Conservation (phyloP, 2,329 filamentous ascomycete genomes). For the Byssochlamys sp. region DNA sequence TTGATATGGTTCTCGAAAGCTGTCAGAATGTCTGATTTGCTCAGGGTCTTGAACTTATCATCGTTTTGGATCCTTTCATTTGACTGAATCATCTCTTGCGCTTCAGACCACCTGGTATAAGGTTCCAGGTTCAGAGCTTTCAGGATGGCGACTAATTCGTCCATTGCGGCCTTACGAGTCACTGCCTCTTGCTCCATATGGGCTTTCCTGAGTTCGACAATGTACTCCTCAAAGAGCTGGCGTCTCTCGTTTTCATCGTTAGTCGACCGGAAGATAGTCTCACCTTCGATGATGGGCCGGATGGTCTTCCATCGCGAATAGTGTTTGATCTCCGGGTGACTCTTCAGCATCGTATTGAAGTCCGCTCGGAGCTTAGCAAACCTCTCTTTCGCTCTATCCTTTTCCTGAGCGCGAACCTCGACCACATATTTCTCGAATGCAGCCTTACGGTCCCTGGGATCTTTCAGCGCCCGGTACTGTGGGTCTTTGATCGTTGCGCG, state of each 20-base stretch:
- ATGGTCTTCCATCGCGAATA: constrained; percentile 97
- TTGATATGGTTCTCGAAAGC: constrained; percentile 95
- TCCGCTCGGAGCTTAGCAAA: constrained; percentile 83
- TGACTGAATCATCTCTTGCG: constrained; percentile 68
- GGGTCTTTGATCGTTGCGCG: constrained; percentile 78
- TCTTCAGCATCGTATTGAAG: constrained; percentile 91
- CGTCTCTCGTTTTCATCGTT: constrained; percentile 78
- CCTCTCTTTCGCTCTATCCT: constrained; percentile 86
- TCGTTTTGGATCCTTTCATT: constrained; percentile 70
- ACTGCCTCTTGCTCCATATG: constrained; percentile 66
- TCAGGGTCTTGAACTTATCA: constrained; percentile 75
- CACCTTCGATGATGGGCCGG: constrained; percentile 82
- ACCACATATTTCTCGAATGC: constrained; percentile 93
- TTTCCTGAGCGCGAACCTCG: constrained; percentile 82
- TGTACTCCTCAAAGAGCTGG: constrained; percentile 88
- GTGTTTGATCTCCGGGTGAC: constrained; percentile 92
- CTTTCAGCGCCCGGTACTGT: constrained; percentile 85
- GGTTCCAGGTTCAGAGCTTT: constrained; percentile 75
- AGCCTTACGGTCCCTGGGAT: constrained; percentile 78
- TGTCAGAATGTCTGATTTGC: constrained; percentile 78
- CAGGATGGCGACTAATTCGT: constrained; percentile 68
- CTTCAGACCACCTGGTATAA: constrained; percentile 89
- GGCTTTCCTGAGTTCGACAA: constrained; percentile 69
- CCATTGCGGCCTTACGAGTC: constrained; percentile 69
- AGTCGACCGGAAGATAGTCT: constrained; percentile 89